Evolutionary conservation across 352 stramenopile species (phyloP).

Genomic region (Pythium aristosporum): DNA sequence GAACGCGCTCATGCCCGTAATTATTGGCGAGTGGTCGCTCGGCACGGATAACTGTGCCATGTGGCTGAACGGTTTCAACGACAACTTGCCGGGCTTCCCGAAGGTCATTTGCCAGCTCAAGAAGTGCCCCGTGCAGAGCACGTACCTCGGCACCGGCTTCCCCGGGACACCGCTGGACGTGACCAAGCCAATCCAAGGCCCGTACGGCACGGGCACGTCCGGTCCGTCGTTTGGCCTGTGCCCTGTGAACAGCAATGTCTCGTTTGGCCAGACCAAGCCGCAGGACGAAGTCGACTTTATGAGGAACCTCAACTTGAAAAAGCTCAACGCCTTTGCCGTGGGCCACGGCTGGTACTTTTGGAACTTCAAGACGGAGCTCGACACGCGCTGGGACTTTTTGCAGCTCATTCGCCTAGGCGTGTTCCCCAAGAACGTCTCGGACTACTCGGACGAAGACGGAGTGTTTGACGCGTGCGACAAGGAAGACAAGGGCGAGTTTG

Average conservation of each 20-base stretch:
- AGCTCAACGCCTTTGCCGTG: slow-evolving; percentile 90
- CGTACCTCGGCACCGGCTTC: slow-evolving; percentile 89
- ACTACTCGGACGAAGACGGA: slow-evolving; percentile 49
- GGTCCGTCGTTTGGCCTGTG: slow-evolving; percentile 89
- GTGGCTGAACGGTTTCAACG: slow-evolving; percentile 87
- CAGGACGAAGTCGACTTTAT: slow-evolving; percentile 77
- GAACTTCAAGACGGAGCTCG: slow-evolving; percentile 95
- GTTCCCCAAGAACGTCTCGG: slow-evolving; percentile 76
- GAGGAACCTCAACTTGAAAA: slow-evolving; percentile 86
- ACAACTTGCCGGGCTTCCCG: slow-evolving; percentile 92
- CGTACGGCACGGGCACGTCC: slow-evolving; percentile 79
- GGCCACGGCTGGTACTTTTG: slow-evolving; percentile 95
- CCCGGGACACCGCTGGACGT: slow-evolving; percentile 87
- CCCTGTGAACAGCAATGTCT: slow-evolving; percentile 81
- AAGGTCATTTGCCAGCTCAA: slow-evolving; percentile 90
- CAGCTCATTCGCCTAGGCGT: slow-evolving; percentile 48
- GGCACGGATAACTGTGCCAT: slow-evolving; percentile 82
- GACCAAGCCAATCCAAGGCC: slow-evolving; percentile 83
- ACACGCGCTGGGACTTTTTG: slow-evolving; percentile 90
- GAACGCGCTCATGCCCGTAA: slow-evolving; percentile 89
- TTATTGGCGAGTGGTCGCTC: slow-evolving; percentile 95
- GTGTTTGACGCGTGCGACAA: slow-evolving; percentile 64
- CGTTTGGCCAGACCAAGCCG: slow-evolving; percentile 62
- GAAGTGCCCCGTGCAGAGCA: slow-evolving; percentile 74
- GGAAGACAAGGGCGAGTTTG: slow-evolving; percentile 75